Base-by-base conservation (phyloP, 345 rosid genomes). In the Pelargonium nanum region DNA sequence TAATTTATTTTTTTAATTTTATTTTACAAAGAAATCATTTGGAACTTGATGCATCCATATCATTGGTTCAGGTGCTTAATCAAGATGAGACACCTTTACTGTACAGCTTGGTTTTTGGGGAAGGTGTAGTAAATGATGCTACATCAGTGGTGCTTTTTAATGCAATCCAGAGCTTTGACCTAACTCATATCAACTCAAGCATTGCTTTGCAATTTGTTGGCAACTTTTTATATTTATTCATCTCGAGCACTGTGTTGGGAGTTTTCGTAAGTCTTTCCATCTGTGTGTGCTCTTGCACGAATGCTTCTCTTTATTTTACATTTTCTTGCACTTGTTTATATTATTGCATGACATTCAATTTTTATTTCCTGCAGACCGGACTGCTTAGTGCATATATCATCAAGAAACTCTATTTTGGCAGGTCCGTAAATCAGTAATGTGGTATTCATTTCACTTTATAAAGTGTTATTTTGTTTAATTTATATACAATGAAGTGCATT, bases 91-190 rank as follows among this genome's bases (percentile, higher is more conserved):
- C 95, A 24, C 98, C 98, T 57, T 72, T 85, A 24, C 57, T 92
- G 25, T 86, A 89, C 68, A 92, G 98, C 80, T 70, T 92, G 5
- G 98, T 92, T 53, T 92, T 92, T 22, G 98, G 98, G 59, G 96
- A 91, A 78, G 96, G 98, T 57, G 98, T 92, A 23, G 98, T 92
- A 22, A 91, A 91, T 30, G 96, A 91, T 73, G 98, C 98, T 21
- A 91, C 98, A 57, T 88, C 98, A 7, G 96, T 92, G 21, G 98
- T 92, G 71, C 96, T 92, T 57, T 92, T 92, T 79, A 84, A 92
- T 48, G 98, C 94, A 1, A 85, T 92, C 70, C 97, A 89, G 69
- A 87, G 77, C 63, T 82, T 89, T 50, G 98, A 92, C 64, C 85
- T 92, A 52, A 71, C 88, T 56, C 72, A 82, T 67, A 81, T 85